Evolutionary conservation across 108 stramenopile genomes (phyloP).

Genomic region (Parietichytrium sp.): DNA sequence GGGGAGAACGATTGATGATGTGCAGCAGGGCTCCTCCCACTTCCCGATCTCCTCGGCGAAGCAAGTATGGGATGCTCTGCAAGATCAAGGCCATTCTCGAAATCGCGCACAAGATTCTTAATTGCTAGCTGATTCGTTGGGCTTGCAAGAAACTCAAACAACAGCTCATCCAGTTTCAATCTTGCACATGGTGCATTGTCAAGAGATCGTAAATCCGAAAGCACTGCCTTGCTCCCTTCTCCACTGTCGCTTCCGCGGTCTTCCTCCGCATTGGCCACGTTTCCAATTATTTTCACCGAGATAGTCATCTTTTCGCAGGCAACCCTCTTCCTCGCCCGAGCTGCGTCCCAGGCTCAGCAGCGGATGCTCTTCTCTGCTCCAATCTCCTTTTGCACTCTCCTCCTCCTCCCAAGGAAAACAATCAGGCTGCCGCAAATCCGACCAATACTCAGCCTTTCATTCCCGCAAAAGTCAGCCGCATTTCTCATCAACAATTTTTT

Average conservation of each 20-base stretch:
- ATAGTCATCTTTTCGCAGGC: background rate
- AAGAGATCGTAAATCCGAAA: too few relatives aligned
- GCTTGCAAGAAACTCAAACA: constrained; percentile 53
- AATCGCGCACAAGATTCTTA: constrained; percentile 44
- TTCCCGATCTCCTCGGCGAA: constrained; percentile 48
- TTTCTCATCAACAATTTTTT: background rate
- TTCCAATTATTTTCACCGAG: background rate
- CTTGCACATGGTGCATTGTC: constrained; percentile 40
- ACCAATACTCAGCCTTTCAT: background rate
- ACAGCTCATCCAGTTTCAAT: constrained; percentile 59
- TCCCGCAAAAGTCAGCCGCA: background rate
- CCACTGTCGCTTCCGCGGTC: background rate
- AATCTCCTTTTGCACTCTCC: too few relatives aligned
- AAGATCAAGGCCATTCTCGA: constrained; percentile 51
- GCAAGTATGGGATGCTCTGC: constrained; percentile 44
- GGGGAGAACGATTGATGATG: background rate
- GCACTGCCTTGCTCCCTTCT: background rate
- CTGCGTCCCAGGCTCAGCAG: background rate
- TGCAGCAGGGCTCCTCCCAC: constrained; percentile 31
- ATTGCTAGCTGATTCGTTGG: constrained; percentile 46
- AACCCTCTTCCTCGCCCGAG: background rate
- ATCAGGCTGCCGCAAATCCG: background rate
- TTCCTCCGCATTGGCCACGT: background rate
- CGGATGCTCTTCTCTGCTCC: background rate
- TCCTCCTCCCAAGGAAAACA: too few relatives aligned